Base-by-base conservation (phyloP, 129 eudicot species). In the Helichrysum umbraculigerum region DNA sequence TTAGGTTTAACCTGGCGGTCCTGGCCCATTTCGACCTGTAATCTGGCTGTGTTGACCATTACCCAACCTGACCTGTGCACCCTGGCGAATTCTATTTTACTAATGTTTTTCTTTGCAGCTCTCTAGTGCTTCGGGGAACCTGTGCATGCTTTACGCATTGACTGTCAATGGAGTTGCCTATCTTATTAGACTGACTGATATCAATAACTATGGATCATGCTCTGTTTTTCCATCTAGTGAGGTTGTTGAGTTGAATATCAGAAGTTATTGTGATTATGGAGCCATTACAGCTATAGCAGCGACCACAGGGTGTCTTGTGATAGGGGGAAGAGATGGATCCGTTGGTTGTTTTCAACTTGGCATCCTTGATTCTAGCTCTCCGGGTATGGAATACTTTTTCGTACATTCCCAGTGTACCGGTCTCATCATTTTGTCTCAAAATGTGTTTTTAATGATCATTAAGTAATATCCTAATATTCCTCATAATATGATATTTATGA, bases 311-410 rank as follows among this genome's bases (percentile, higher is more conserved):
- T 87, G 83, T 81, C 82, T 93, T 73, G 74, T 88, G 21, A 76
- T 90, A 80, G 98, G 98, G 72, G 91, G 94, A 79, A 80, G 76
- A 68, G 92, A 88, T 77, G 98, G 98, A 78, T 88, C 92, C 1
- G 86, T 88, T 75, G 73, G 81, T 76, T 88, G 88, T 77, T 86
- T 93, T 42, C 88, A 82, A 74, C 88, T 93, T 73, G 98, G 96
- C 54, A 41, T 68, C 58, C 87, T 88, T 87, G 96, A 93, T 70
- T 79, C 78, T 68, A 76, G 81, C 66, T 75, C 85, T 80, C 90
- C 97, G 83, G 97, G 98, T 90, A 57, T 68, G 77, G 34, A 33
- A 69, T 52, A 56, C 20, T 52, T 20, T 33, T 7, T 7, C 39
- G 70, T 32, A 56, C 73, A 25, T 66, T 66, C 42, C 70, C 35